Evolutionary conservation across 805 yeast genomes (phyloP), one percentile per base, ranked within the genome.

Genomic region (Schwanniomyces vanrijiae): DNA sequence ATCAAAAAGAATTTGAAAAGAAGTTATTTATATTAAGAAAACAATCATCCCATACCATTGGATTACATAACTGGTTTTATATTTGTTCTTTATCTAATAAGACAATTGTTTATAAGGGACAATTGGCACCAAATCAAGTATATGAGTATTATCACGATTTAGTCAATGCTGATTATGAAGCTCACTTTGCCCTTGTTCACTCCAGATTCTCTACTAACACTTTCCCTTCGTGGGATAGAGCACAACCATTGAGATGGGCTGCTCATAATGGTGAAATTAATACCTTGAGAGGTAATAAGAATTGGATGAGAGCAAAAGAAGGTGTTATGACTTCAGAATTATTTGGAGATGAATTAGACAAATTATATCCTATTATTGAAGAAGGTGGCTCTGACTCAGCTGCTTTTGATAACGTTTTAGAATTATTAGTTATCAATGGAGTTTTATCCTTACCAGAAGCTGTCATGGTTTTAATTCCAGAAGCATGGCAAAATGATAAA

Each of bases 181-280:
- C 95, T 40, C 97, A 91, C 64, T 89, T 94, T 77, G 96, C 97
- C 13, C 78, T 92, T 37, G 98, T 92, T 43, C 99, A 92, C 74
- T 91, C 98, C 20, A 83, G 99, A 66, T 92, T 92, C 78, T 90
- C 97, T 48, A 92, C 99, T 26, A 92, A 92, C 70, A 92, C 99
- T 42, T 92, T 92, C 82, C 99, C 99, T 41, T 90, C 97, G n/a
- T 92, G 99, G 99, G 99, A 94, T 72, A 83, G 99, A 71, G 98
- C 99, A 20, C 99, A 92, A 72, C 99, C 99, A 42, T 78, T 92
- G 62, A 80, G 98, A 68, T 86, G 95, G 86, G 89, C 96, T 26
- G 99, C 99, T 34, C 99, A 92, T 73, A 92, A 92, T 68, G 99
- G 99, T 78, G 99, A 92, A 72, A 94, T 92, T 68, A 92, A 92